phyloP scores from a whole-genome alignment of 495 filamentous ascomycete genomes.

The Tuber microsphaerosporum region DNA sequence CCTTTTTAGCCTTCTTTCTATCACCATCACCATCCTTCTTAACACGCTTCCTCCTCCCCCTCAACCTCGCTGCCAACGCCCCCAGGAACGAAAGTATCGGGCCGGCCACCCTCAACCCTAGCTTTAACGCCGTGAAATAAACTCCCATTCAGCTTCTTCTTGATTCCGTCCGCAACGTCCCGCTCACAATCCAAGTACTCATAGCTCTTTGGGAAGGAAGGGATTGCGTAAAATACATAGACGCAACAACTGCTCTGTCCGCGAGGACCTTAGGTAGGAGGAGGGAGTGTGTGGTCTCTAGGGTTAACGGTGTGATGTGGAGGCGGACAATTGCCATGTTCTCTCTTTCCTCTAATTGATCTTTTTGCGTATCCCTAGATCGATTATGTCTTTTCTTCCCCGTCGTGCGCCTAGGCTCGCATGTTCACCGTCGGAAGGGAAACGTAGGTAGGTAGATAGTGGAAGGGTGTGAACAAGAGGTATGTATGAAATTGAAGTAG shows the following conservation, averaged over 20 bases:
- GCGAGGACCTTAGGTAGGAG: conserved; percentile 61
- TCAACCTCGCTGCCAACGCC: conserved; percentile 36
- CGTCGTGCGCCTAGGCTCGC: neutral
- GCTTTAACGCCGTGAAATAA: conserved; percentile 80
- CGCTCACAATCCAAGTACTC: conserved; percentile 76
- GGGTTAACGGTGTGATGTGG: conserved; percentile 77
- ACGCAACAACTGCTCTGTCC: conserved; percentile 50
- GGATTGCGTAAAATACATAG: conserved; percentile 71
- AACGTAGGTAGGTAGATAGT: neutral
- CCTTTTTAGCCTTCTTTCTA: conserved; percentile 44
- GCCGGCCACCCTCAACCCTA: conserved; percentile 67
- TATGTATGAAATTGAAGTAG: neutral
- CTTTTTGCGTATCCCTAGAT: neutral
- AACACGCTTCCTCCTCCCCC: conserved; percentile 43
- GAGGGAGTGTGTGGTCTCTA: conserved; percentile 60
- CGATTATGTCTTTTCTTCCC: neutral
- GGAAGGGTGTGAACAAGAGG: neutral
- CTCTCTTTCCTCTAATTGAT: neutral
- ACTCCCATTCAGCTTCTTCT: conserved; percentile 85
- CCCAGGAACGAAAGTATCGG: conserved; percentile 41
- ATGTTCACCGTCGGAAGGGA: neutral
- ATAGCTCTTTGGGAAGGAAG: conserved; percentile 80
- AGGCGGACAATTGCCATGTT: conserved; percentile 48
- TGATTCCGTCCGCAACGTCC: conserved; percentile 77
- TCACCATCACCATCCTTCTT: conserved; percentile 42